Evolutionary conservation across 192 early-diverging fungal species (phyloP), one percentile per base, ranked within the genome.

Genomic region (Glomus cerebriforme): DNA sequence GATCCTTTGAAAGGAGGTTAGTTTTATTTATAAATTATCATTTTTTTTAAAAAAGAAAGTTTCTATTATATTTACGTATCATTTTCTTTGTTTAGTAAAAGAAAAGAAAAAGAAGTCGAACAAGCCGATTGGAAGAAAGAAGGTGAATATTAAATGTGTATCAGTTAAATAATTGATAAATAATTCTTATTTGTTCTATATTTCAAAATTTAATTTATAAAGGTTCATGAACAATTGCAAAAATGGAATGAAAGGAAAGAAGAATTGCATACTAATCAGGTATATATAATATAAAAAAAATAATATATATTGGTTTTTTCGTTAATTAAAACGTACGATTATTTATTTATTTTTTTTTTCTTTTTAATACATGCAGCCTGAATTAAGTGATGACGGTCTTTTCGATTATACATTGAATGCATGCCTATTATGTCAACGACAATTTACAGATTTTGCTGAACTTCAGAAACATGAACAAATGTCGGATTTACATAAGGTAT

Each of bases 351-450:
- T n/a, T n/a, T n/a, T n/a, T n/a, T n/a, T n/a, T n/a, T n/a, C n/a
- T 54, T 54, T 22, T 22, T 54, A 54, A 22, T 19, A 54, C 49
- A 5, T 22, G 6, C 49, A 54, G 49, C 49, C 49, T 54, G 49
- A 54, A 54, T 54, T 54, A 54, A 54, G 17, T 54, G 47, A 54
- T 17, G 80, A 85, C 54, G 81, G 80, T 31, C 59, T 84, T 37
- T 15, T 80, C 37, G 87, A 91, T 64, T 49, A 86, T 29, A 59
- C 71, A 4, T 66, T 88, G 12, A 84, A 79, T 58, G 88, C 91
- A 32, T 92, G 91, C 78, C 65, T 92, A 13, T 73, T 92, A 13
- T 92, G 91, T 66, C 88, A 92, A 71, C 81, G 91, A n/a, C 84
- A 85, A 45, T 85, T 92, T 68, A 88, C 88, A 62, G 71, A 82